phyloP scores from a whole-genome alignment of 257 asterid species.

The Cinchona pubescens region DNA sequence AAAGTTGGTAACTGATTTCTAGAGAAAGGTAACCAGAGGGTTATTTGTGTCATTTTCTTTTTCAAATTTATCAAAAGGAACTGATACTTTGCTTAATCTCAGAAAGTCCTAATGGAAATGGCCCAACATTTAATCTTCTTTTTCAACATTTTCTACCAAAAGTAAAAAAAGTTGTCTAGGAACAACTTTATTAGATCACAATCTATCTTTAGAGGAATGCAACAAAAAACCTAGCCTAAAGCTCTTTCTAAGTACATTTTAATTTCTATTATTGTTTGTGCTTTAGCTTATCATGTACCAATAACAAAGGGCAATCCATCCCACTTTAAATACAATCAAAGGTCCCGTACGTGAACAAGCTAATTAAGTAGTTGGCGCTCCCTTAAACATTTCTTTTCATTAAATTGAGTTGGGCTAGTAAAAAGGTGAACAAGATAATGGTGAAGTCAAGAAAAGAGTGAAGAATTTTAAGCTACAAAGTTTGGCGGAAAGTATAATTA shows the following conservation, averaged over 20 bases:
- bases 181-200: conserved; percentile 20
- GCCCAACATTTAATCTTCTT: not conserved
- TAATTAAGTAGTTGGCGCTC: conserved; percentile 45
- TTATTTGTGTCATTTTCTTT: no score
- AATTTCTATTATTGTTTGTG: conserved; percentile 56
- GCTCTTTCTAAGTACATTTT: conserved; percentile 30
- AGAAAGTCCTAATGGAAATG: not conserved
- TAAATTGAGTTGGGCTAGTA: conserved; percentile 37
- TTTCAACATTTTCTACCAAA: conserved; percentile 3
- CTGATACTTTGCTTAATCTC: not conserved
- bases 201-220: conserved; percentile 25
- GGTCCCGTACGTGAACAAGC: conserved; percentile 32
- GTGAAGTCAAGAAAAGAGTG: conserved; percentile 40
- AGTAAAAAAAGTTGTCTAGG: conserved; percentile 9
- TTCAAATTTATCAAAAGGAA: not conserved
- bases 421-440: conserved; percentile 36
- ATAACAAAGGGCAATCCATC: conserved; percentile 24
- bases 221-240: conserved; percentile 22
- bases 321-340: conserved; percentile 31
- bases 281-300: conserved; percentile 36
- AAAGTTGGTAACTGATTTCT: not conserved
- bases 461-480: conserved; percentile 43
- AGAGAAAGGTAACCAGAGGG: not conserved
- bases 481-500: conserved; percentile 12
- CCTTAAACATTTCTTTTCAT: conserved; percentile 38